Evolutionary conservation across 768 basidiomycete genomes (phyloP), one percentile per base, ranked within the genome.

Genomic region (Tricholomella constricta): DNA sequence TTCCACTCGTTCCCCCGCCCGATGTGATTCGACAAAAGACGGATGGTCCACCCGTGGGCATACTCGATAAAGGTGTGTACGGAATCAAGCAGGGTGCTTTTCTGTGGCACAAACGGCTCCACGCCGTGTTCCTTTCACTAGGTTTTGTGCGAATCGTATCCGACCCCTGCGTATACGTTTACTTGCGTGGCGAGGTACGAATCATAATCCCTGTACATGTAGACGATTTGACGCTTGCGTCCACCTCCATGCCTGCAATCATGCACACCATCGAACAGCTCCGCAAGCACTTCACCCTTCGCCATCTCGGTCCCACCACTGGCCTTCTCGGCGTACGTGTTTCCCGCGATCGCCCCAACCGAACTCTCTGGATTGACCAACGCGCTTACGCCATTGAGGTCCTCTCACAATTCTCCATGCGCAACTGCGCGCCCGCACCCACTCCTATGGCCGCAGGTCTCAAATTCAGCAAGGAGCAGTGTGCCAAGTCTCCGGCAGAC

Each of bases 381-480:
- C 44, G 38, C 14, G 29, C 37, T 2, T 52, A 52, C 34, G 45
- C 45, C 4, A 31, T 46, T 17, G 44, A 46, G 8, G 29, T 56
- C 17, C 51, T 56, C 1, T 25, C 37, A 3, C 14, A 32, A 5
- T 56, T 51, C 48, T 48, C 48, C 36, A 52, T 60, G 25, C 19
- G 48, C 11, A 50, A 59, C 20, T 35, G 17, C 11, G 51, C 52
- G 25, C 45, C 50, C 8, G 41, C 55, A 17, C 35, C 54, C 4
- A 59, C 42, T 8, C 58, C 58, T 15, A 52, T 59, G 50, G 42
- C 51, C n/a, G 41, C 56, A 7, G 32, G 29, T 22, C 7, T 38
- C 6, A 22, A 20, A 6, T 35, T 57, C 26, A 19, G 43, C 29
- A 2, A 47, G 48, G 8, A 23, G 45, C 12, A 35, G 51, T 12